Evolutionary conservation across 192 early-diverging fungal genomes (phyloP).

Genomic region (Coemansia sp.): DNA sequence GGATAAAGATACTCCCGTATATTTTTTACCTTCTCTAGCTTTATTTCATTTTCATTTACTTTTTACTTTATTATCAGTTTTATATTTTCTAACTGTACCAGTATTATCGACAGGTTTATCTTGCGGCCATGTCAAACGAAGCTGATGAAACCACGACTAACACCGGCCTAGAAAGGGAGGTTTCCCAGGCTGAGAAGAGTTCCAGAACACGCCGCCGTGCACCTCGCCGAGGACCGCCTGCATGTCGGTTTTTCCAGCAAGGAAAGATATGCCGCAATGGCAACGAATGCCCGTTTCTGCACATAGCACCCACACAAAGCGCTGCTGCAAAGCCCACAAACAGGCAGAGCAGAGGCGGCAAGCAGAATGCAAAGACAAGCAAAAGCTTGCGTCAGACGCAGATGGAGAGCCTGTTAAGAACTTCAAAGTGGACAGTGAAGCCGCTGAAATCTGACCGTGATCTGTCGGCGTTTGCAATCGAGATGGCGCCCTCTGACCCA

Average conservation of each 20-base stretch:
- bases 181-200: not conserved
- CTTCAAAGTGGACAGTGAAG: conserved; percentile 31
- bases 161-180: not conserved
- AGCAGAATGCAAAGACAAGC: not conserved
- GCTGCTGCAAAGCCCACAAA: not conserved
- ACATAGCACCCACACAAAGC: conserved; percentile 9
- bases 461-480: conserved; percentile 45
- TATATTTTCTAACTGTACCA: too few species aligned
- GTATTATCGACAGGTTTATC: too few species aligned
- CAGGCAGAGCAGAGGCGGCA: not conserved
- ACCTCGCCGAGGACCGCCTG: not conserved
- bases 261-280: conserved; percentile 29
- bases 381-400: conserved; percentile 29
- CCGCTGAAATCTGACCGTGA: conserved; percentile 32
- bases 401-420: conserved; percentile 34
- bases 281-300: conserved; percentile 35
- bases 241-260: conserved; percentile 41
- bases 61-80: too few species aligned
- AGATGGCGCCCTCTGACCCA: conserved; percentile 63
- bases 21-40: too few species aligned
- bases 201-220: not conserved
- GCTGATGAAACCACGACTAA: not conserved
- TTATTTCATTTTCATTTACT: too few species aligned
- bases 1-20: too few species aligned
- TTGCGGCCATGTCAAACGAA: not conserved